A percentile compares a stretch with the other conserved stretches of the same genome.
Evolutionary conservation across 1,139 yeast genomes (phyloP).

Genomic region (Kodamaea ohmeri): DNA sequence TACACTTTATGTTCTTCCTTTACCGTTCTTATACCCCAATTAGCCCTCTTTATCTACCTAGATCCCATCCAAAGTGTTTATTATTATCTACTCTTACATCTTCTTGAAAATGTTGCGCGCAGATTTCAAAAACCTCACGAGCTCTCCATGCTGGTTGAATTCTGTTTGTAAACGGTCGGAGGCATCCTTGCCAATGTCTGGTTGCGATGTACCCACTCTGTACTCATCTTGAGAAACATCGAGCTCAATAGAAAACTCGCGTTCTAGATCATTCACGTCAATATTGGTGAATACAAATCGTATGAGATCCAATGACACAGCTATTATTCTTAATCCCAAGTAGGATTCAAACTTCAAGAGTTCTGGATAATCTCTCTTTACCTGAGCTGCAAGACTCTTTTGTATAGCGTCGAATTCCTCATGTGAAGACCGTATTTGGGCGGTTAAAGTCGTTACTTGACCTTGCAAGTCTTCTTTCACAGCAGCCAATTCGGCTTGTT

Average conservation of each 20-base stretch:
- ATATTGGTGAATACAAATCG: constrained; percentile 42
- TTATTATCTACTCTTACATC: constrained; percentile 6
- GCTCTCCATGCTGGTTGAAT: constrained; percentile 37
- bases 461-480: constrained; percentile 25
- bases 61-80: no score
- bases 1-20: background rate
- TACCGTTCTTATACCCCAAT: background rate
- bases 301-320: constrained; percentile 34
- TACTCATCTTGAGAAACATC: constrained; percentile 37
- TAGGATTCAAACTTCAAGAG: constrained; percentile 43
- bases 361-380: constrained; percentile 36
- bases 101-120: constrained; percentile 27
- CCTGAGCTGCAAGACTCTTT: constrained; percentile 24
- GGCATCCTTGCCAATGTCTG: constrained; percentile 27
- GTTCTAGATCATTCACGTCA: constrained; percentile 37
- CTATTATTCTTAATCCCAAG: constrained; percentile 46
- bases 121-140: constrained; percentile 38
- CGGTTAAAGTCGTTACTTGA: constrained; percentile 27
- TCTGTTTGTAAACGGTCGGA: constrained; percentile 23
- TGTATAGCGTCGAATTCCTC: constrained; percentile 20
- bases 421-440: constrained; percentile 21
- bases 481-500: constrained; percentile 21
- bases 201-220: constrained; percentile 29
- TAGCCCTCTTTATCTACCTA: no score
- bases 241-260: constrained; percentile 37